phyloP scores from a whole-genome alignment of 768 basidiomycete genomes.

The Leccinum uliginosum region DNA sequence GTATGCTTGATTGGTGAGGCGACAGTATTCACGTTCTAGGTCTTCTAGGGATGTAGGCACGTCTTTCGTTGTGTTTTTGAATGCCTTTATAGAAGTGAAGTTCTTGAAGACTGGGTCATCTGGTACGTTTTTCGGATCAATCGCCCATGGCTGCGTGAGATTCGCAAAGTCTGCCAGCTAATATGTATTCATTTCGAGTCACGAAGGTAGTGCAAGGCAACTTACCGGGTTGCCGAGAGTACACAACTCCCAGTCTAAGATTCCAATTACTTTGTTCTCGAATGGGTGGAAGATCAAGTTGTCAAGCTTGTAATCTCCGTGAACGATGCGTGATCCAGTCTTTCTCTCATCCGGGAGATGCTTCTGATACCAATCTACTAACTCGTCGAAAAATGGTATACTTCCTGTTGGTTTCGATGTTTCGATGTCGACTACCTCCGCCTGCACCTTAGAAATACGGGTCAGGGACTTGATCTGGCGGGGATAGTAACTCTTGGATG shows the following conservation, averaged over 20 bases:
- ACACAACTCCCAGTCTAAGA: slow-evolving; percentile 96
- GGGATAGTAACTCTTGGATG: slow-evolving; percentile 80
- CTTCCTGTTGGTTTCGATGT: slow-evolving; percentile 55
- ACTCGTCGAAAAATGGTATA: slow-evolving; percentile 70
- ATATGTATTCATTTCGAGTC: neutral
- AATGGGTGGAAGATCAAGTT: slow-evolving; percentile 93
- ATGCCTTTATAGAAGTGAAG: slow-evolving; percentile 42
- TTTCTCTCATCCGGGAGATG: slow-evolving; percentile 76
- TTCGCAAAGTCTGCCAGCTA: slow-evolving; percentile 89
- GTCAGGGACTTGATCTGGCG: slow-evolving; percentile 90
- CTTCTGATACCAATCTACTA: slow-evolving; percentile 71
- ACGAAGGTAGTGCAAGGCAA: slow-evolving; percentile 4
- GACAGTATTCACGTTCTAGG: slow-evolving; percentile 80
- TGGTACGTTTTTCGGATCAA: slow-evolving; percentile 43
- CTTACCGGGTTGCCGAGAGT: slow-evolving; percentile 88
- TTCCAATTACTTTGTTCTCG: slow-evolving; percentile 89
- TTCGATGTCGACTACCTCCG: slow-evolving; percentile 62
- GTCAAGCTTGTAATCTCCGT: slow-evolving; percentile 98
- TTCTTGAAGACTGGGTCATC: slow-evolving; percentile 11
- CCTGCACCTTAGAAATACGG: slow-evolving; percentile 76
- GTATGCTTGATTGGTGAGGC: slow-evolving; percentile 57
- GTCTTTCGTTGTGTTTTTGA: slow-evolving; percentile 55
- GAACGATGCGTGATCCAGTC: slow-evolving; percentile 81
- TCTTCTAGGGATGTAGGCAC: slow-evolving; percentile 65
- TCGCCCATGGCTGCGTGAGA: slow-evolving; percentile 79